These are phyloP conservation scores for Naumovozyma baii DNA, from an alignment of 805 yeast species.

Conservation along the genomic window DNA sequence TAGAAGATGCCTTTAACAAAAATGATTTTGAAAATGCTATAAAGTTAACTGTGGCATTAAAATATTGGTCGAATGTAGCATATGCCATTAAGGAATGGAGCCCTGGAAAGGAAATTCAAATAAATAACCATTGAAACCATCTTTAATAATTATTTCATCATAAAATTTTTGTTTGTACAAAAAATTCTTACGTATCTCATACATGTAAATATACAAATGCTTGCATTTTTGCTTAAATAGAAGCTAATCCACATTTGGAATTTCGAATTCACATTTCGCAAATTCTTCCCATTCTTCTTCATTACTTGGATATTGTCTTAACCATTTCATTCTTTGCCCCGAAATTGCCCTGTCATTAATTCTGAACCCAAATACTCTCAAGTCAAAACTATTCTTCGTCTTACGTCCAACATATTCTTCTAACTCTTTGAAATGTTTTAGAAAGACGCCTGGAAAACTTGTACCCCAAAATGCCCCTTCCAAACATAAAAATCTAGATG, in stretches of 20 bases:
- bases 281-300: conserved; percentile 54
- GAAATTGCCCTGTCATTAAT: conserved; percentile 61
- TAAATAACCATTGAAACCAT: conserved; percentile 42
- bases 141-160: conserved; percentile 1
- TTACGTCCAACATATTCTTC: conserved; percentile 63
- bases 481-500: conserved; percentile 74
- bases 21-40: conserved; percentile 53
- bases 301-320: conserved; percentile 65
- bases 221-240: not conserved
- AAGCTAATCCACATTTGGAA: conserved; percentile 31
- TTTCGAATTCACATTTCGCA: conserved; percentile 51
- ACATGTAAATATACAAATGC: conserved; percentile 1
- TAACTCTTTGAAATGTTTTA: conserved; percentile 85
- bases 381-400: conserved; percentile 45
- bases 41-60: conserved; percentile 57
- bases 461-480: conserved; percentile 98
- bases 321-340: conserved; percentile 96
- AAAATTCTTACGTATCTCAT: not conserved
- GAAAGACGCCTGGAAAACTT: conserved; percentile 84
- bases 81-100: conserved; percentile 69
- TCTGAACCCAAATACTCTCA: conserved; percentile 81
- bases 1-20: conserved; percentile 39
- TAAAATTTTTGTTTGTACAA: not conserved
- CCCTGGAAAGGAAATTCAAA: conserved; percentile 52
- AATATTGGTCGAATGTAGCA: conserved; percentile 76